Base-by-base conservation (phyloP, 257 asterid genomes). In the Echium plantagineum region DNA sequence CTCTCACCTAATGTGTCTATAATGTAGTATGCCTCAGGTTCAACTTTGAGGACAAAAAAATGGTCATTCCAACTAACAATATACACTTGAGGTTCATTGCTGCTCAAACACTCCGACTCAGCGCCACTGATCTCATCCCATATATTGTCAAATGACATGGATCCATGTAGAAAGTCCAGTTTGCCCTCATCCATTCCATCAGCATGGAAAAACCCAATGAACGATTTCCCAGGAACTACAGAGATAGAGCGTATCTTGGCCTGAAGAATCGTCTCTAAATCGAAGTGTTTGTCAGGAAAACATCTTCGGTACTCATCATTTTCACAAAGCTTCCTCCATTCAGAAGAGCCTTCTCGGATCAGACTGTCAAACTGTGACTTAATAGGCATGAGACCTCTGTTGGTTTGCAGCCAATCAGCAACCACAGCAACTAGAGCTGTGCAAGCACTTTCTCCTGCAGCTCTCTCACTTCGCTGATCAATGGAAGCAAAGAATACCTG, bases 11-110 rank as follows among this genome's bases (percentile, higher is more conserved):
- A 76, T 6, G 97, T 91, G 68, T 91, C 97, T 38, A 91, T 85
- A 16, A 91, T 81, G 71, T 82, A 91, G 71, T 81, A 88, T 17
- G 95, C 97, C 62, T 88, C 94, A 0, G 60, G 55, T 46, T 89
- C 96, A 10, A 88, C 90, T 75, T 88, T 91, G 10, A 91, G 87
- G 55, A 91, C 81, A 53, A 88, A 91, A 68, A 91, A 88, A 66
- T 91, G 98, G 64, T 88, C 98, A 15, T 91, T 91, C 98, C 97
- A 91, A 67, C 98, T 91, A 59, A 91, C 83, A 5, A 91, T 82
- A 71, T 80, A 91, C 51, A 91, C 85, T 32, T 78, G 83, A 64
- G 86, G 59, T 53, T 80, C 81, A 10, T 62, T 64, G 13, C 63
- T 73, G 63, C 52, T 55, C 42, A 57, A 35, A 60, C 65, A 67